A percentile compares a stretch with the other conserved stretches of the same genome.
Evolutionary conservation across 1,284 basidiomycete species (phyloP).

Genomic region (Cryptococcus amylolentus): DNA sequence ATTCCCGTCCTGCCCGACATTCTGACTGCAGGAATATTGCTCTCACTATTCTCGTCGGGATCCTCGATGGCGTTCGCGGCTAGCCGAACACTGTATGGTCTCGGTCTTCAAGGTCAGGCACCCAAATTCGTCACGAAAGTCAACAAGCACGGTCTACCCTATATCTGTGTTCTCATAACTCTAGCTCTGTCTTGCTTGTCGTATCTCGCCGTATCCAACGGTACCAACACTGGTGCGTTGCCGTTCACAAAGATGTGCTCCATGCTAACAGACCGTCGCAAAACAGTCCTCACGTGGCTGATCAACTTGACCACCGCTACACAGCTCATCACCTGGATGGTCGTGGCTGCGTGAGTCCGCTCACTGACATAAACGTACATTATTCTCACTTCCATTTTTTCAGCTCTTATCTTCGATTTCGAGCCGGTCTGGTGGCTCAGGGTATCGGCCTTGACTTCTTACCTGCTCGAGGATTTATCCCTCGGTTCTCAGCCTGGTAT

Average conservation of each 20-base stretch:
- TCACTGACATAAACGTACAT: neutral
- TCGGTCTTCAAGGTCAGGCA: slow-evolving; percentile 53
- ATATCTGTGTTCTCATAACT: slow-evolving; percentile 31
- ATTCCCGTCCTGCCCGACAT: slow-evolving; percentile 41
- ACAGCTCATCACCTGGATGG: slow-evolving; percentile 29
- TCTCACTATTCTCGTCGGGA: slow-evolving; percentile 19
- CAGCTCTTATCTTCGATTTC: slow-evolving; percentile 31
- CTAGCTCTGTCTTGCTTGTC: slow-evolving; percentile 41
- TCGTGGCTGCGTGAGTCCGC: slow-evolving; percentile 15
- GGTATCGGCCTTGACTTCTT: slow-evolving; percentile 21
- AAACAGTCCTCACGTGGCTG: slow-evolving; percentile 33
- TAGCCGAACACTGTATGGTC: slow-evolving; percentile 48
- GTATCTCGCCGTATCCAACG: slow-evolving; percentile 38
- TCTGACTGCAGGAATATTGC: slow-evolving; percentile 39
- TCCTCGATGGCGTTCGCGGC: slow-evolving; percentile 6
- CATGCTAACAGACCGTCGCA: too few species aligned
- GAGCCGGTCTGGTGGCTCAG: slow-evolving; percentile 28
- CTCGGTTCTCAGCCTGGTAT: slow-evolving; percentile 28
- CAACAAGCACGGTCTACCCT: slow-evolving; percentile 52
- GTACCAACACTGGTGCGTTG: slow-evolving; percentile 12
- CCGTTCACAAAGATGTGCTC: too few species aligned
- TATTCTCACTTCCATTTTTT: neutral
- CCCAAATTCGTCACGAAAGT: slow-evolving; percentile 52
- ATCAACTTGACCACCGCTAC: slow-evolving; percentile 26
- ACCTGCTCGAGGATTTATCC: slow-evolving; percentile 16